A percentile compares a stretch with the other conserved stretches of the same genome.
These are phyloP conservation scores for Wickerhamomyces rabaulensis DNA, from an alignment of 805 yeast genomes.

Conservation along the genomic window DNA sequence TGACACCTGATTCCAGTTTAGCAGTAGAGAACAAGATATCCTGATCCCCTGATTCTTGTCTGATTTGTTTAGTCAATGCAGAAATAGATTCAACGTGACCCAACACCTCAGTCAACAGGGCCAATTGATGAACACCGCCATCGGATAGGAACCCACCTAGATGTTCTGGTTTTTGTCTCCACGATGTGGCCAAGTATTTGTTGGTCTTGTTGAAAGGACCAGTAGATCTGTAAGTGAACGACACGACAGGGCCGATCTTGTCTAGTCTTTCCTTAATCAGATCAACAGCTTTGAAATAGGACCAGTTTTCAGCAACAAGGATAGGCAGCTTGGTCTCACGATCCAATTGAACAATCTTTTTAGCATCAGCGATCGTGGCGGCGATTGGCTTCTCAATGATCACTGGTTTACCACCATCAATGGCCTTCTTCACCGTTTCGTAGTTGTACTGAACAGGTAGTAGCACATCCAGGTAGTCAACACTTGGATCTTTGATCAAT, in stretches of 20 bases:
- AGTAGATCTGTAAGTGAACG: conserved; percentile 69
- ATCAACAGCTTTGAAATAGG: conserved; percentile 56
- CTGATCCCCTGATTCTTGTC: conserved; percentile 73
- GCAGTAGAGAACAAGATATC: conserved; percentile 75
- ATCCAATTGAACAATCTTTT: conserved; percentile 66
- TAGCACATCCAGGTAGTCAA: conserved; percentile 78
- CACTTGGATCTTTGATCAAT: conserved; percentile 57
- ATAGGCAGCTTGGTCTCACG: conserved; percentile 61
- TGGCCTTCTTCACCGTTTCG: conserved; percentile 62
- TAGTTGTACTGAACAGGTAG: conserved; percentile 84
- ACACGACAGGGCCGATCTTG: conserved; percentile 65
- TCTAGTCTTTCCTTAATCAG: conserved; percentile 53
- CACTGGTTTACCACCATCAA: conserved; percentile 72
- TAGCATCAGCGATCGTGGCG: conserved; percentile 76
- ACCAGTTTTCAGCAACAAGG: conserved; percentile 82
- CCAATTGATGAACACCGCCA: conserved; percentile 96
- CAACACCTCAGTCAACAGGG: conserved; percentile 73
- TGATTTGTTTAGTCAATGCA: conserved; percentile 73
- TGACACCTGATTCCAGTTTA: conserved; percentile 79
- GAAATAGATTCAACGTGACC: conserved; percentile 70
- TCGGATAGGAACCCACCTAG: conserved; percentile 90
- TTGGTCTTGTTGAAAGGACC: conserved; percentile 61
- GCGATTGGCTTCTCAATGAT: conserved; percentile 90
- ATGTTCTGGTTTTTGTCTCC: conserved; percentile 91
- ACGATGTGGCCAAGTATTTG: conserved; percentile 63